phyloP scores from a whole-genome alignment of 495 filamentous ascomycete genomes.

The Tuber aestivum region DNA sequence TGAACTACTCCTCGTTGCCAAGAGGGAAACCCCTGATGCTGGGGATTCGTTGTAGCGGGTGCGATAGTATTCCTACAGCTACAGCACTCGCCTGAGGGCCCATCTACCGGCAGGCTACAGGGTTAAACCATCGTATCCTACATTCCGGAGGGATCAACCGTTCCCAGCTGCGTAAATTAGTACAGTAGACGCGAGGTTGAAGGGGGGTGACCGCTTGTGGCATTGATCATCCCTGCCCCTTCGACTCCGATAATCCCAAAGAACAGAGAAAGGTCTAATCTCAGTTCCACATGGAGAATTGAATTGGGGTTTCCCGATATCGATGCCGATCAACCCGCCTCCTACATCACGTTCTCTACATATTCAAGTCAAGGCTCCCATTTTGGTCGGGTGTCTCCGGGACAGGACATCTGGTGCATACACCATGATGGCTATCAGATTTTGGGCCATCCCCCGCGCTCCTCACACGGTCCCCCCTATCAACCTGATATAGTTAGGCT shows the following conservation, averaged over 20 bases:
- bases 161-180: too few relatives aligned
- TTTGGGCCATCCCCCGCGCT: background rate
- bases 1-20: too few relatives aligned
- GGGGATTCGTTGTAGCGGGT: too few relatives aligned
- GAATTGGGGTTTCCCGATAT: background rate
- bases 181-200: background rate
- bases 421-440: too few relatives aligned
- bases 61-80: too few relatives aligned
- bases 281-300: background rate
- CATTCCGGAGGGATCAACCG: too few relatives aligned
- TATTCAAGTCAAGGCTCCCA: background rate
- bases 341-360: background rate
- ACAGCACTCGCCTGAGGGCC: too few relatives aligned
- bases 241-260: background rate
- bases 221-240: background rate
- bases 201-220: background rate
- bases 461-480: background rate
- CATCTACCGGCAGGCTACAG: too few relatives aligned
- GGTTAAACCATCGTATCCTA: too few relatives aligned
- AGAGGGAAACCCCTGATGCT: too few relatives aligned
- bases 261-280: background rate
- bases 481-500: background rate
- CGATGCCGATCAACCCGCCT: background rate
- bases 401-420: background rate
- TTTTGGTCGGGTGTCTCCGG: background rate